These are phyloP conservation scores for Venturia carpophila DNA, from an alignment of 2,329 filamentous ascomycete species.

Conservation along the genomic window DNA sequence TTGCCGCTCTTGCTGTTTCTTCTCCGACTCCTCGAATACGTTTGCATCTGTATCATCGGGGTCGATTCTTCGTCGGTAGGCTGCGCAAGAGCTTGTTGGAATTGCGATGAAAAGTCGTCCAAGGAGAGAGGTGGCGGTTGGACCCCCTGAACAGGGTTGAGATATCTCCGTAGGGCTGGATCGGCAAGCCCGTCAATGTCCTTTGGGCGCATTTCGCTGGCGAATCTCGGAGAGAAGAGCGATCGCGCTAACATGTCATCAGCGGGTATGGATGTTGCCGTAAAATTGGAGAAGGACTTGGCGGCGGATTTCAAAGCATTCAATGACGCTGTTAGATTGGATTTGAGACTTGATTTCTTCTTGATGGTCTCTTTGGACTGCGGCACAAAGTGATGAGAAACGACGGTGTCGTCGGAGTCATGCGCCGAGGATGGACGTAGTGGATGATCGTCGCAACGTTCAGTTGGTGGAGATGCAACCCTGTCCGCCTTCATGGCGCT, in stretches of 20 bases:
- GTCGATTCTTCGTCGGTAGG: conserved; percentile 25
- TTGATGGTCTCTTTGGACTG: conserved; percentile 33
- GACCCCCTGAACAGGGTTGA: conserved; percentile 43
- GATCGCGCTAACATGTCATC: conserved; percentile 55
- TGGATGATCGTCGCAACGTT: conserved; percentile 53
- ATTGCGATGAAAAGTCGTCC: conserved; percentile 25
- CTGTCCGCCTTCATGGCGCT: conserved; percentile 35
- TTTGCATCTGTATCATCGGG: conserved; percentile 56
- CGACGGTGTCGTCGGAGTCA: conserved; percentile 24
- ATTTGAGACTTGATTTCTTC: conserved; percentile 48
- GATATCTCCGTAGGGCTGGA: conserved; percentile 50
- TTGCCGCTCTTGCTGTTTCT: conserved; percentile 35
- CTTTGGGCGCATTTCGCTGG: conserved; percentile 53
- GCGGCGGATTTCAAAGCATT: conserved; percentile 54
- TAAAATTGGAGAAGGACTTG: conserved; percentile 53
- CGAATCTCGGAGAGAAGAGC: conserved; percentile 47
- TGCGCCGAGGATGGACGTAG: conserved; percentile 28
- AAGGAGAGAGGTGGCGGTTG: not conserved
- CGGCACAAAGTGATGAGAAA: conserved; percentile 22
- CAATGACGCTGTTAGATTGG: conserved; percentile 55
- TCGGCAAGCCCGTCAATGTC: conserved; percentile 47
- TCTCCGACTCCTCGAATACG: conserved; percentile 44
- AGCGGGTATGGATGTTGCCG: conserved; percentile 44
- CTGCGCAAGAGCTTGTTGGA: conserved; percentile 28
- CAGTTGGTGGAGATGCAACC: conserved; percentile 39